phyloP scores from a whole-genome alignment of 179 eudicot genomes.

The Sideroxylon spinosum region DNA sequence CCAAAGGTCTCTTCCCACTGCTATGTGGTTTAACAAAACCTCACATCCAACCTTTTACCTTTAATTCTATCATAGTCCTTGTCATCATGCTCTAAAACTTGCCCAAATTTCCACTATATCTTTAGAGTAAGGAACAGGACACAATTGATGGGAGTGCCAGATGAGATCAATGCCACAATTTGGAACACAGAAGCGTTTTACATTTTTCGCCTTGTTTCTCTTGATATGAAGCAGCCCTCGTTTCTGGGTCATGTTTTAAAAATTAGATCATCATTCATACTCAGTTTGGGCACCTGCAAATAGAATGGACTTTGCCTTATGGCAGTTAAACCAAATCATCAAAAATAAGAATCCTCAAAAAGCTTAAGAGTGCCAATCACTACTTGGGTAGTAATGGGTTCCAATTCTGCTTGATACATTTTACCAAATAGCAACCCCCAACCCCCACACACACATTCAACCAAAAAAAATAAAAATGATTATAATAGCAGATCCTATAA shows the following conservation, averaged over 20 bases:
- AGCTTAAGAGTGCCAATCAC: too few species aligned
- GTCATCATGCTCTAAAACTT: constrained; percentile 73
- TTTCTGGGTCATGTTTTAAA: constrained; percentile 73
- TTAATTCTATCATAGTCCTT: constrained; percentile 67
- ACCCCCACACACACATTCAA: too few species aligned
- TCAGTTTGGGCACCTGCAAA: constrained; percentile 55
- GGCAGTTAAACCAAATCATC: constrained; percentile 66
- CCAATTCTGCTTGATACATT: too few species aligned
- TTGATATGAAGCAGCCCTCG: constrained; percentile 65
- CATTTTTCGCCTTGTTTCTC: constrained; percentile 41
- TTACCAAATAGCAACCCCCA: too few species aligned
- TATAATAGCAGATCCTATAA: too few species aligned
- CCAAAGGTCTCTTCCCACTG: constrained; percentile 72
- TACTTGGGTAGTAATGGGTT: too few species aligned
- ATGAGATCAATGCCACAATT: constrained; percentile 79
- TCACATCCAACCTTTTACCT: constrained; percentile 67
- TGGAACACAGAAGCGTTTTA: constrained; percentile 57
- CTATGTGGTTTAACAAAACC: constrained; percentile 60
- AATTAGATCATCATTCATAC: constrained; percentile 48
- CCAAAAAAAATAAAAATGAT: too few species aligned
- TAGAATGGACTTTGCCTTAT: constrained; percentile 58
- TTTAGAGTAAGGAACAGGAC: constrained; percentile 52
- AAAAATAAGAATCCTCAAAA: too few species aligned
- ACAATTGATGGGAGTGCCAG: constrained; percentile 81
- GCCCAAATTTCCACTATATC: constrained; percentile 49